Percentiles rank a stretch among this genome's conserved stretches.
Evolutionary conservation across 225 moss, liverwort and hornwort species (phyloP).

Genomic region (Asterella californica): DNA sequence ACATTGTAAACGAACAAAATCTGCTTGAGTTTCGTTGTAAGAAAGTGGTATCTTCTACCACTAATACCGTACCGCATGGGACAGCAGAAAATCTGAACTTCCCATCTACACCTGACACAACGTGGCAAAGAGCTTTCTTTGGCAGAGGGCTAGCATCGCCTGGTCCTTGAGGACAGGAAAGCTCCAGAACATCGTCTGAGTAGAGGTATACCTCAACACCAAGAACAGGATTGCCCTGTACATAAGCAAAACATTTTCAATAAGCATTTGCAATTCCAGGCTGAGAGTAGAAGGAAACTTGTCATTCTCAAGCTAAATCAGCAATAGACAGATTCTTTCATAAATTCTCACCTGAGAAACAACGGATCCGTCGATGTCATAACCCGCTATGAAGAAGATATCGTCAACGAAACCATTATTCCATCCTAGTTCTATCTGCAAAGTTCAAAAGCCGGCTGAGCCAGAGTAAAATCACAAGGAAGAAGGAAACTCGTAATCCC

Average conservation of each 20-base stretch:
- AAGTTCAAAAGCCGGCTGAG: conserved; percentile 1
- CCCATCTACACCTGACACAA: conserved; percentile 63
- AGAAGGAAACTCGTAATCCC: not conserved
- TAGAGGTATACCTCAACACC: conserved; percentile 83
- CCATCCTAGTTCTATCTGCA: conserved; percentile 67
- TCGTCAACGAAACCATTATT: conserved; percentile 52
- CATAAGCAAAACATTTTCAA: not conserved
- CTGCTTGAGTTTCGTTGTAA: not conserved
- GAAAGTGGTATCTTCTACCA: not conserved
- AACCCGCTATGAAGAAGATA: conserved; percentile 52
- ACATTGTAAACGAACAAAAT: no score
- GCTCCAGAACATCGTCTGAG: conserved; percentile 58
- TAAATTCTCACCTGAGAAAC: conserved; percentile 58
- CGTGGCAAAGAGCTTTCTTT: conserved; percentile 66
- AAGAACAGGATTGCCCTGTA: conserved; percentile 84
- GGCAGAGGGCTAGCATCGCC: conserved; percentile 47
- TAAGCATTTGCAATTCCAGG: not conserved
- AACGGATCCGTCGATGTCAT: conserved; percentile 58
- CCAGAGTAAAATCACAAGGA: not conserved
- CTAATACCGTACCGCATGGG: conserved; percentile 56
- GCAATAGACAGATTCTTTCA: not conserved
- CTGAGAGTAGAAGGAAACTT: not conserved
- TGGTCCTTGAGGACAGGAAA: conserved; percentile 62
- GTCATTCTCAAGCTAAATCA: not conserved
- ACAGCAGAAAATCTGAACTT: conserved; percentile 63